Evolutionary conservation across 108 stramenopile genomes (phyloP), one percentile per base, ranked within the genome.

Genomic region (Discostella pseudostelligera): DNA sequence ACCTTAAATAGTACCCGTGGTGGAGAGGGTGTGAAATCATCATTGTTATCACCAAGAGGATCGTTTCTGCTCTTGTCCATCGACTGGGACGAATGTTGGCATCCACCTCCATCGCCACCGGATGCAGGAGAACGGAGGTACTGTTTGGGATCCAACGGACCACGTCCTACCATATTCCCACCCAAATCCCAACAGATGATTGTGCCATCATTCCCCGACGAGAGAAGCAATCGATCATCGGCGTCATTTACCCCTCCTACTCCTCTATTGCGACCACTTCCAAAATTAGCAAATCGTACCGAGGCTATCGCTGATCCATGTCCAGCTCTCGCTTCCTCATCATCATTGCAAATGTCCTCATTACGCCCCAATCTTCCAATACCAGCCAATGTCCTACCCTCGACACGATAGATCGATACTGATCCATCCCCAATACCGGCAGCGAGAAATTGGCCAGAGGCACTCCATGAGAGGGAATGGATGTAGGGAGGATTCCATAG

Each of bases 401-500:
- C 83, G 25, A 67, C 72, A 22, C 76, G 59, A 28, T 85, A 58
- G 21, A 88, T 56, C 19, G 72, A 21, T 59, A 68, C 54, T 47
- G 65, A 72, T 47, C 92, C 92, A 72, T 94, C 88, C 12, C 92
- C 92, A 22, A 86, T 49, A 10, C 85, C 92, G 20, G 85, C 89
- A 22, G 82, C 84, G 36, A 94, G 67, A 1, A 81, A 56, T 0
- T 60, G 51, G 10, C 87, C 86, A n/a, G 72, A 80, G 14, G 72
- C 75, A 77, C 84, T 86, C 88, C 88, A 94, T n/a, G 78, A 68
- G 39, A 94, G 51, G 10, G 56, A 81, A 74, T 94, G 78, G 1
- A 94, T 83, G 63, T 86, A 83, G 45, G 92, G 92, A 40, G 92
- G 92, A 81, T 94, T 94, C 81, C 87, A 90, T 5, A 90, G 57